Evolutionary conservation across 2,329 filamentous ascomycete species (phyloP).

Genomic region (Paramyrothecium roridum): DNA sequence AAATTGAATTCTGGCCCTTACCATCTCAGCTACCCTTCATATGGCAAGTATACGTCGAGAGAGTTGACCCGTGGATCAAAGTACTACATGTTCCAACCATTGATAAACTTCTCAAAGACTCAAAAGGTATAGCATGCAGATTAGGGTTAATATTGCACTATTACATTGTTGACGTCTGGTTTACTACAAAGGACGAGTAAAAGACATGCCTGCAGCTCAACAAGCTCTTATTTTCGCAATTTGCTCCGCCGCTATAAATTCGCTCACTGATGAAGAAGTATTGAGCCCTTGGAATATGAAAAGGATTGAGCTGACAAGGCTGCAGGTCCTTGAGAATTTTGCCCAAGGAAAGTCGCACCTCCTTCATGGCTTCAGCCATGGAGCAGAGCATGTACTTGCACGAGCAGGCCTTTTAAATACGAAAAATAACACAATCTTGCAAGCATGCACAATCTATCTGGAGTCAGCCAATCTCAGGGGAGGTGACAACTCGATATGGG

Average conservation of each 20-base stretch:
- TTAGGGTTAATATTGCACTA: not conserved
- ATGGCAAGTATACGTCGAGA: conserved; percentile 23
- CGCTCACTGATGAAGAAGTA: conserved; percentile 17
- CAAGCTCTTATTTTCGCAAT: conserved; percentile 21
- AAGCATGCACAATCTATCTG: conserved; percentile 22
- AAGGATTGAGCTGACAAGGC: not conserved
- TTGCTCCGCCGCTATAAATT: conserved; percentile 19
- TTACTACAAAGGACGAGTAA: not conserved
- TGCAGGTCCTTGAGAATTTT: conserved; percentile 8
- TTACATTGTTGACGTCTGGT: not conserved
- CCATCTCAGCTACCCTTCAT: conserved; percentile 24
- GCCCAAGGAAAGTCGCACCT: conserved; percentile 11
- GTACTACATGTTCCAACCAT: conserved; percentile 19
- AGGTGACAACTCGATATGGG: conserved; percentile 15
- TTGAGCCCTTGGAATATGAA: not conserved
- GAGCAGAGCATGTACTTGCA: conserved; percentile 18
- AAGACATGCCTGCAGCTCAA: conserved; percentile 1
- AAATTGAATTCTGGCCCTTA: conserved; percentile 15
- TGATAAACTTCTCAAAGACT: conserved; percentile 10
- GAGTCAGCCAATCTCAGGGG: conserved; percentile 14
- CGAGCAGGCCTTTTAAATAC: conserved; percentile 15
- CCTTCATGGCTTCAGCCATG: conserved; percentile 12
- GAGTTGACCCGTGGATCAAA: conserved; percentile 27
- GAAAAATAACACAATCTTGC: conserved; percentile 16
- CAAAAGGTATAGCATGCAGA: conserved; percentile 10